Base-by-base conservation (phyloP, 2,329 filamentous ascomycete genomes). In the Microdochium nivale region DNA sequence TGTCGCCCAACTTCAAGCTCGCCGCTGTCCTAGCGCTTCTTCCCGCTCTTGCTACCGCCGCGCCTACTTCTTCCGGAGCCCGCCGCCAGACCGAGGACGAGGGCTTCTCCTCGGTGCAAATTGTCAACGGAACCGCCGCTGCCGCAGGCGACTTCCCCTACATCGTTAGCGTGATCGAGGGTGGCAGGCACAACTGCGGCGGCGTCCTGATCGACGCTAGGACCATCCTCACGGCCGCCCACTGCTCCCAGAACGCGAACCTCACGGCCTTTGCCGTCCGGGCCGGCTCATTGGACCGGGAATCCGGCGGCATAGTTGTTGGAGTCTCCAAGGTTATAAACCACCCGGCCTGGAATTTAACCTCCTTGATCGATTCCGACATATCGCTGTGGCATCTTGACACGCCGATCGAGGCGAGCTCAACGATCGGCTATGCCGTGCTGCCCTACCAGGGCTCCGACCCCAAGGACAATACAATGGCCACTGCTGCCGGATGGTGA, bases 151-250 rank as follows among this genome's bases (percentile, higher is more conserved):
- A 66, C 16, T 66, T 66, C 47, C 64, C 64, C 27, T 66, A 58
- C 61, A 65, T 66, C 21, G 64, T 66, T 49, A 57, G 54, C 52
- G 53, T 66, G 44, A 21, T 35, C 43, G 32, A 43, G 14, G 46
- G 37, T 25, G 50, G 48, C 32, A 50, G 53, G 16, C 57, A 62
- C 44, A 62, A 60, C 56, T 66, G 64, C 33, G 64, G 64, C 19
- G 64, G 64, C 21, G 50, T 57, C 14, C 54, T 66, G 16, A 24
- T 66, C 44, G 63, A 65, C 53, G 58, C 62, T 55, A 58, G 60
- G 53, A 66, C 63, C 19, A 64, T 66, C 51, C 3, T 66, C 49
- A 66, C 64, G 5, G 64, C 64, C 11, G 63, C 57, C n/a, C 64
- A 66, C 55, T 66, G 62, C 56, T 57, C 60, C n/a, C 48, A 32